phyloP scores from a whole-genome alignment of 305 asterid species.

The Coffea humblotiana region DNA sequence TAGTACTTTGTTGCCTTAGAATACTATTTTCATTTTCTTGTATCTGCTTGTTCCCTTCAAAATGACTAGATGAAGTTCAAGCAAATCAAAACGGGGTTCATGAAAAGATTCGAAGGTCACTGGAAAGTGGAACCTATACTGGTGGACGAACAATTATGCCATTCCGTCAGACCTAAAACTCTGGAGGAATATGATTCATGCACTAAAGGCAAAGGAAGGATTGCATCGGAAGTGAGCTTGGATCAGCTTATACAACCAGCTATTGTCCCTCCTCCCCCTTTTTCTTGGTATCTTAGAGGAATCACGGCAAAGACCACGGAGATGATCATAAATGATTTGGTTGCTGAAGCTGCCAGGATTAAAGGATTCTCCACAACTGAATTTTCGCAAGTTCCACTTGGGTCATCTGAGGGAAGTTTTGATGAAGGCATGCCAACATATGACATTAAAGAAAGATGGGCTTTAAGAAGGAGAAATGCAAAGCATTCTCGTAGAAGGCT shows the following conservation, averaged over 20 bases:
- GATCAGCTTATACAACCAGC: constrained; percentile 85
- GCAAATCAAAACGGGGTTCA: constrained; percentile 87
- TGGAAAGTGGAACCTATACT: constrained; percentile 84
- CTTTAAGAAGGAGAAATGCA: constrained; percentile 48
- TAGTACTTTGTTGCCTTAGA: neutral
- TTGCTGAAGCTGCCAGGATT: constrained; percentile 76
- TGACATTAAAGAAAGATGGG: constrained; percentile 77
- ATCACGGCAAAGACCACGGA: constrained; percentile 76
- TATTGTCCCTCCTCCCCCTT: constrained; percentile 86
- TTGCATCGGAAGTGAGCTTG: constrained; percentile 65
- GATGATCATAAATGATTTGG: constrained; percentile 77
- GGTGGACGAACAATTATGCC: constrained; percentile 64
- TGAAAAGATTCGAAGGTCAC: constrained; percentile 82
- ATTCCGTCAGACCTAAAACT: constrained; percentile 53
- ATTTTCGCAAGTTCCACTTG: neutral
- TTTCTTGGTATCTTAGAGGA: constrained; percentile 94
- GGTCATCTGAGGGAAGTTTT: constrained; percentile 19
- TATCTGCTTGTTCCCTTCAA: neutral
- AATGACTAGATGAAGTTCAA: constrained; percentile 73
- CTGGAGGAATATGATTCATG: constrained; percentile 50
- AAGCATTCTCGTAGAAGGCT: constrained; percentile 43
- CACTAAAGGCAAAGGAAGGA: constrained; percentile 79
- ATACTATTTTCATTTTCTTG: neutral
- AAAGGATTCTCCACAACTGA: constrained; percentile 32
- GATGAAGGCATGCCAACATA: constrained; percentile 25